Conservation (phyloP, 495 filamentous ascomycete species). For the Penicillium flavigenum region DNA sequence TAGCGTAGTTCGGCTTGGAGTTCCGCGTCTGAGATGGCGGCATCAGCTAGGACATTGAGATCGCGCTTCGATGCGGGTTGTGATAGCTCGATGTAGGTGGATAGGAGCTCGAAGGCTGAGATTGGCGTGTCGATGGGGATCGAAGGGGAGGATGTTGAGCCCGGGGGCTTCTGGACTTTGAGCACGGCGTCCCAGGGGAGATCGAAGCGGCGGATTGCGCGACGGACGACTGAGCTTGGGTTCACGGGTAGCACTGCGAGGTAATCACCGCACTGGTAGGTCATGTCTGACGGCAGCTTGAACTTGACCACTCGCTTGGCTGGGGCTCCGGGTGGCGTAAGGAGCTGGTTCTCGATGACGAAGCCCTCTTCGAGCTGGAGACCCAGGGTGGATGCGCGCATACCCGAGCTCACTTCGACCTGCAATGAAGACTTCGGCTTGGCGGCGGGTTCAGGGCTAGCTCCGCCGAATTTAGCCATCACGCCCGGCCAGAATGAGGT, state of each 20-base stretch:
- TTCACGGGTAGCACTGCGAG: constrained; percentile 72
- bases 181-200: constrained; percentile 62
- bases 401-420: constrained; percentile 57
- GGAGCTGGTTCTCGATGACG: constrained; percentile 53
- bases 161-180: constrained; percentile 38
- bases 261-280: constrained; percentile 73
- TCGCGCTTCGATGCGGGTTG: constrained; percentile 63
- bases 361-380: constrained; percentile 65
- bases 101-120: constrained; percentile 59
- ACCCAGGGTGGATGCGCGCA: constrained; percentile 59
- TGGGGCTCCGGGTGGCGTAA: constrained; percentile 56
- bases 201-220: constrained; percentile 53
- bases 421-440: constrained; percentile 42
- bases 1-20: constrained; percentile 32
- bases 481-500: constrained; percentile 63
- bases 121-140: constrained; percentile 61
- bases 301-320: constrained; percentile 67
- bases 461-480: constrained; percentile 46
- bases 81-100: constrained; percentile 69
- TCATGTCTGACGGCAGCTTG: constrained; percentile 61
- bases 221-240: constrained; percentile 54
- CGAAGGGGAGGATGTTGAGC: constrained; percentile 44
- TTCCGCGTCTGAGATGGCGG: constrained; percentile 28
- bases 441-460: constrained; percentile 21
- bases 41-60: constrained; percentile 49